Base-by-base conservation (phyloP, 306 rosid species). In the Castanea mollissima region DNA sequence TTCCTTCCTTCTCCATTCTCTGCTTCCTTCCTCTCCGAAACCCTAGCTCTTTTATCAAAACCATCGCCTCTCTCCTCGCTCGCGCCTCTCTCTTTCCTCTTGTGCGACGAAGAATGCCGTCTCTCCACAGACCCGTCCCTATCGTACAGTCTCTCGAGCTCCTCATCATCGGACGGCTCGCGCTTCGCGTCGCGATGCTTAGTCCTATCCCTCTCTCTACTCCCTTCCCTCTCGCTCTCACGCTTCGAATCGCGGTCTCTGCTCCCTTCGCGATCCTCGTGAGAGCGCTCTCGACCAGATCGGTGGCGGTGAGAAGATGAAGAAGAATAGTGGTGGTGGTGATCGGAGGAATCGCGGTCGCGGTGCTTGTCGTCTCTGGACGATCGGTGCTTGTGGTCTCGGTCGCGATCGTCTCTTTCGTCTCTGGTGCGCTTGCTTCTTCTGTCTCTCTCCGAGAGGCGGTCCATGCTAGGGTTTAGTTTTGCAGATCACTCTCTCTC, bases 71-170 rank as follows among this genome's bases (percentile, higher is more conserved):
- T 82, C 16, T 84, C 91, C 82, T 86, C 91, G 59, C 87, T 86
- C 71, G 78, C 84, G 12, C 86, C 97, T 83, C 97, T 91, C 69
- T 87, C 97, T 80, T 94, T 92, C 85, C 99, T 87, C 90, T 94
- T 94, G 31, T 82, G 85, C 71, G 88, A 79, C 29, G 76, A 64
- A 0, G 90, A 74, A 84, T 79, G 87, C 16, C 85, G 85, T 31
- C 74, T 83, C 83, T 90, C 91, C 73, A 19, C 74, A 35, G 83
- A 79, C 27, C 83, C 89, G 69, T 86, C 90, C 69, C 71, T 62
- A 14, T 69, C 83, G 69, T 77, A 56, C 21, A 77, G 69, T 29
- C 59, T 72, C 73, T 85, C 85, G 64, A 35, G 76, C 46, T 19
- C 74, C 69, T 74, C 89, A 16, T 83, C 76, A 6, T 70, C 84